These are phyloP conservation scores for Ailanthus altissimus DNA, from an alignment of 345 rosid genomes.

Conservation along the genomic window DNA sequence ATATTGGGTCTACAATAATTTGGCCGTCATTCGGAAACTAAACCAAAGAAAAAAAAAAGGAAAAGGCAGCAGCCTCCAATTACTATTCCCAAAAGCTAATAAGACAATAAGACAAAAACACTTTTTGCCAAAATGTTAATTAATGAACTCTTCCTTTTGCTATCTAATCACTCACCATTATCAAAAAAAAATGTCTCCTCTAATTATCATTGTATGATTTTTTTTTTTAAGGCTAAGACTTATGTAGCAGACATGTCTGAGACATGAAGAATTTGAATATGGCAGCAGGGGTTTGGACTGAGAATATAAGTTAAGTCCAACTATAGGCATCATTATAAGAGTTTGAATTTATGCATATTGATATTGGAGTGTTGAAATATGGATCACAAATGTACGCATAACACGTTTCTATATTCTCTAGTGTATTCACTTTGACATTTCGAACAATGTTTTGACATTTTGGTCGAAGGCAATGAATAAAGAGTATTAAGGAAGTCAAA, in stretches of 20 bases:
- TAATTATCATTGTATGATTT: not conserved
- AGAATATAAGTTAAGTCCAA: not conserved
- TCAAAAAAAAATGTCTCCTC: conserved; percentile 6
- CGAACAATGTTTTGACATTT: not conserved
- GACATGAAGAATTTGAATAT: not conserved
- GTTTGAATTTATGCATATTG: not conserved
- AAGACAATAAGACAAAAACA: conserved; percentile 16
- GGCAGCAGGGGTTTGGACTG: not conserved
- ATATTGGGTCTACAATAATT: conserved; percentile 5
- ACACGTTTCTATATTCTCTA: not conserved
- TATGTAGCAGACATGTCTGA: conserved; percentile 21
- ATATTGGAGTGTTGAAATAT: not conserved
- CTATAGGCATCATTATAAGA: not conserved
- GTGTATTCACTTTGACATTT: conserved; percentile 9
- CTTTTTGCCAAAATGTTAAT: not conserved
- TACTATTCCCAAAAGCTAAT: not conserved
- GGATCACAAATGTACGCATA: too few relatives aligned
- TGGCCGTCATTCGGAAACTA: not conserved
- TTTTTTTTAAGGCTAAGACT: not conserved
- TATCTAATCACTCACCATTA: not conserved
- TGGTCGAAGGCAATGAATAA: too few relatives aligned
- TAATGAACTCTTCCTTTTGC: not conserved
- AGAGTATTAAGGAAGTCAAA: not conserved
- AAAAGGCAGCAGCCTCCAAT: conserved; percentile 5
- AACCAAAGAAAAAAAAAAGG: not conserved